Percentiles rank a stretch among this genome's conserved stretches.
phyloP scores from a whole-genome alignment of 306 rosid genomes.

The Purshia tridentata region DNA sequence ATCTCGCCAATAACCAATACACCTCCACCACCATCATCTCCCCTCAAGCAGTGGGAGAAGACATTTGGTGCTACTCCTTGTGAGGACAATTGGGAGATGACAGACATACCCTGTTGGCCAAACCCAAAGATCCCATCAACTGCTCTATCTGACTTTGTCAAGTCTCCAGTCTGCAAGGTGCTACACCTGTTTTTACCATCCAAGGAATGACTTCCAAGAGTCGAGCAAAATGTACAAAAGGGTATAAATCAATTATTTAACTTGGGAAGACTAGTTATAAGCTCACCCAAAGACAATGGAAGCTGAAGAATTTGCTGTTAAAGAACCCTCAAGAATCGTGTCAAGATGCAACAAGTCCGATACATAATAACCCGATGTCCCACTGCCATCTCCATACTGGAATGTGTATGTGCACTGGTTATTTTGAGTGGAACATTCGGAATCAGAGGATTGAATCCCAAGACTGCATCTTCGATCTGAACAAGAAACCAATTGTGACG shows the following conservation, averaged over 20 bases:
- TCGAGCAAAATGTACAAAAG: conserved; percentile 21
- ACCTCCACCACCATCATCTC: conserved; percentile 88
- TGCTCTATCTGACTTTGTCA: conserved; percentile 87
- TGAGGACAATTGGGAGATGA: conserved; percentile 84
- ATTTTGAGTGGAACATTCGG: conserved; percentile 61
- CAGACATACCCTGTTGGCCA: conserved; percentile 85
- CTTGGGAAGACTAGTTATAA: conserved; percentile 14
- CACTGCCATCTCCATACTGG: conserved; percentile 99
- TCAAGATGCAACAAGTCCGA: conserved; percentile 69
- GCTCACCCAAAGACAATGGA: conserved; percentile 84
- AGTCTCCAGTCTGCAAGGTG: conserved; percentile 75
- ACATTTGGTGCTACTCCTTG: conserved; percentile 80
- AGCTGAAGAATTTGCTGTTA: conserved; percentile 72
- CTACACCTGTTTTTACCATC: conserved; percentile 75
- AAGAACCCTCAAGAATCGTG: conserved; percentile 52
- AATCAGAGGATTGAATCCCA: conserved; percentile 72
- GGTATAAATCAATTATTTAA: conserved; percentile 2
- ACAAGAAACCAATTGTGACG: conserved; percentile 67
- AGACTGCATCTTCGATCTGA: conserved; percentile 68
- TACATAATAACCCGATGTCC: conserved; percentile 86
- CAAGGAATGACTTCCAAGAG: conserved; percentile 31
- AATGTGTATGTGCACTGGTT: conserved; percentile 79
- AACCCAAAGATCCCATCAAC: conserved; percentile 96
- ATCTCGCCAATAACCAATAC: conserved; percentile 92
- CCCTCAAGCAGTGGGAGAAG: conserved; percentile 94